These are phyloP conservation scores for Oryza nivara DNA, from an alignment of 176 grass and related monocot species.

Conservation along the genomic window DNA sequence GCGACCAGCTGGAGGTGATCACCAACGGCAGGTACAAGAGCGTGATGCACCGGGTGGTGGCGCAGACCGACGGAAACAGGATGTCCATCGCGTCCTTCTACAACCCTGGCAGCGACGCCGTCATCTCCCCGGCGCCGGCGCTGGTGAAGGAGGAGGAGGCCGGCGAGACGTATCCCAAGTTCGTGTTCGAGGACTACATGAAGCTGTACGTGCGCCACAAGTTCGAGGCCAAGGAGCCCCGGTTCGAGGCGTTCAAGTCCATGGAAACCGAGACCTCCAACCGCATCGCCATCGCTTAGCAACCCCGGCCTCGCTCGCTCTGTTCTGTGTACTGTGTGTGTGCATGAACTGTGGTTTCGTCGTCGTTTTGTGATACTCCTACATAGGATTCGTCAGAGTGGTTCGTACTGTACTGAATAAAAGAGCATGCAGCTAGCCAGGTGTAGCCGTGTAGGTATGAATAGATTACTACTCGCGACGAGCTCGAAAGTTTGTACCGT, in stretches of 20 bases:
- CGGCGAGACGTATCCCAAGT: slow-evolving; percentile 53
- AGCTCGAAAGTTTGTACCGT: background rate
- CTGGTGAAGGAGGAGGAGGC: slow-evolving; percentile 40
- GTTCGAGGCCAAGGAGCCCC: slow-evolving; percentile 82
- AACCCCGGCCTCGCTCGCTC: background rate
- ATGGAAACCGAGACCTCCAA: slow-evolving; percentile 45
- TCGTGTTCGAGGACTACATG: slow-evolving; percentile 95
- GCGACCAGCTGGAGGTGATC: slow-evolving; percentile 97
- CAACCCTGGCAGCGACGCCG: slow-evolving; percentile 70
- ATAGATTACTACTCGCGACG: background rate
- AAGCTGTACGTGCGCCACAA: slow-evolving; percentile 72
- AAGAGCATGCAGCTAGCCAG: background rate
- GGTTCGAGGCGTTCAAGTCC: slow-evolving; percentile 77
- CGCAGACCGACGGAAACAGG: slow-evolving; percentile 63
- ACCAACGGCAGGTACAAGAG: slow-evolving; percentile 93
- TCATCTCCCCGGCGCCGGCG: slow-evolving; percentile 85
- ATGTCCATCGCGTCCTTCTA: slow-evolving; percentile 98
- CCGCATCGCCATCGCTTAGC: slow-evolving; percentile 55
- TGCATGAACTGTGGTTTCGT: background rate
- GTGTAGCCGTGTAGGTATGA: background rate
- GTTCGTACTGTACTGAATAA: background rate
- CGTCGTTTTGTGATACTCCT: background rate
- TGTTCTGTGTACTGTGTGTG: background rate
- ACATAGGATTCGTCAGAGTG: slow-evolving; percentile 27
- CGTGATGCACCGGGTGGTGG: slow-evolving; percentile 75